Base-by-base conservation (phyloP, 2,329 filamentous ascomycete genomes). In the Verticillium alfalfae region DNA sequence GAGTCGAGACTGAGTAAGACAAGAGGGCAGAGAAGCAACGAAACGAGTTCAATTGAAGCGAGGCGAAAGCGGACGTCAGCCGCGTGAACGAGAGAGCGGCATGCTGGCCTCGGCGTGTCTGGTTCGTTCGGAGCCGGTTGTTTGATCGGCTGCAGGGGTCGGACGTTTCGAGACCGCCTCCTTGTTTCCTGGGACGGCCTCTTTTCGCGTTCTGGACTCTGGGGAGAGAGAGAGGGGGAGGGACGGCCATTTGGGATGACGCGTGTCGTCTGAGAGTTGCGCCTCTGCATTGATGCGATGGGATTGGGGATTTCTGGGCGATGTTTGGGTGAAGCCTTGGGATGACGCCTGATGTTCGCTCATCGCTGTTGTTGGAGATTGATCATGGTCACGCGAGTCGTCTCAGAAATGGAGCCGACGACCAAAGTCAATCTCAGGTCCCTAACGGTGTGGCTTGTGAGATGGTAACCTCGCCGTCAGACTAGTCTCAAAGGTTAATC, bases 141-240 rank as follows among this genome's bases (percentile, higher is more conserved):
- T 69, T 69, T 69, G 65, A 69, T 65, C 65, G 52, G 52, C 62
- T 59, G 65, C 37, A 65, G 67, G 63, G 56, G 45, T 37, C 9
- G 36, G 34, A 38, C 62, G 67, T 69, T 62, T 68, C 67, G 66
- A 60, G 64, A 60, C 56, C 60, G 52, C 56, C 61, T 61, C 61
- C 55, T 31, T 38, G 39, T 16, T 16, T 16, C 55, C 55, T 58
- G 60, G 5, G 34, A 61, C 41, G 31, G 55, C 54, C 39, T 49
- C 10, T 57, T 57, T 57, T 57, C 3, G 16, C 18, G 38, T n/a
- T 9, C 26, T 31, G 9, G 37, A 12, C 15, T 12, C 41, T 37
- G 22, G 10, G 18, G 6, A 37, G 49, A 45, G 39, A 7, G 36
- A 7, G 22, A 22, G 22, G n/a, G 36, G 36, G 36, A 7, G 36